Percentiles rank a stretch among this genome's conserved stretches.
These are phyloP conservation scores for Phytophthora sp. DNA, from an alignment of 352 stramenopile genomes.

Conservation along the genomic window DNA sequence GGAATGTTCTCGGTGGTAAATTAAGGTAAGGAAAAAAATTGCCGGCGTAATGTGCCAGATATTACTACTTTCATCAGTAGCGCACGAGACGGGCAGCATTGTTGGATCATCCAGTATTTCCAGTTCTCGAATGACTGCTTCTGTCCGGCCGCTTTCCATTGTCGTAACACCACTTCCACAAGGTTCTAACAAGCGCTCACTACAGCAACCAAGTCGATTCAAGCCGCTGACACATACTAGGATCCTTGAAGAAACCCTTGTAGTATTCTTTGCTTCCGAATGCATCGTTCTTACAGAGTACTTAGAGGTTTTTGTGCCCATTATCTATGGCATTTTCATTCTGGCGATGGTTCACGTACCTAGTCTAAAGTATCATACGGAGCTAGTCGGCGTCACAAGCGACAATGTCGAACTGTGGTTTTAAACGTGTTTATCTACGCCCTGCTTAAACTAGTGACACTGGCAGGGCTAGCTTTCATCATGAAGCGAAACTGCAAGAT, in stretches of 20 bases:
- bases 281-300: conserved; percentile 36
- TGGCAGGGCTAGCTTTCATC: background rate
- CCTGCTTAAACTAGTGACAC: conserved; percentile 9
- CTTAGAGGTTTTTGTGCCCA: conserved; percentile 29
- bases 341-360: conserved; percentile 9
- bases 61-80: no score
- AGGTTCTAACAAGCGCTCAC: background rate
- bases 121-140: no score
- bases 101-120: no score
- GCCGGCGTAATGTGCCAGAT: no score
- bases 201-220: background rate
- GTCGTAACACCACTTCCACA: no score
- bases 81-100: no score
- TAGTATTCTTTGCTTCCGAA: conserved; percentile 27
- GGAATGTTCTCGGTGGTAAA: no score
- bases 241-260: background rate
- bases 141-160: no score
- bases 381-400: conserved; percentile 3
- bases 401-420: background rate
- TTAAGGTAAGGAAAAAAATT: no score
- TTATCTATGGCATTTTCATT: conserved; percentile 22
- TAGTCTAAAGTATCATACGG: conserved; percentile 29
- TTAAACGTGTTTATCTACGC: conserved; percentile 15
- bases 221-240: background rate
- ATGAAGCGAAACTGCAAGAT: conserved; percentile 4